A percentile compares a stretch with the other conserved stretches of the same genome.
These are phyloP conservation scores for Solanum sparsipilum DNA, from an alignment of 257 asterid species.

Conservation along the genomic window DNA sequence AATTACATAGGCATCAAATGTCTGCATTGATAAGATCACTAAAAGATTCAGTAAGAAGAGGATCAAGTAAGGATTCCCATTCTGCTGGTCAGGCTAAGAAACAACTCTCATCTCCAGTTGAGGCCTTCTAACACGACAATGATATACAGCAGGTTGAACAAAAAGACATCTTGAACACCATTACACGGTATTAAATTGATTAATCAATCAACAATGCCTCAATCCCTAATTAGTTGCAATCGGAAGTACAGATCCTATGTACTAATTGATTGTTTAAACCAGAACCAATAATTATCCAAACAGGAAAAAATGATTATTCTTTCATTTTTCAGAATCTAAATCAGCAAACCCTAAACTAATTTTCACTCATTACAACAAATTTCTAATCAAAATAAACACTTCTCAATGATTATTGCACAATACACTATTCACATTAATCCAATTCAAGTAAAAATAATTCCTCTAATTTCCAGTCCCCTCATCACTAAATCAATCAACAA, in stretches of 20 bases:
- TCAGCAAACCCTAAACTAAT: neutral
- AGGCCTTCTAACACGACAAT: neutral
- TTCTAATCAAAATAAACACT: neutral
- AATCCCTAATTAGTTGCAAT: neutral
- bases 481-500: neutral
- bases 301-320: neutral
- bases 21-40: slow-evolving; percentile 23
- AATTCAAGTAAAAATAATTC: neutral
- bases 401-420: neutral
- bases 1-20: slow-evolving; percentile 83
- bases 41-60: neutral
- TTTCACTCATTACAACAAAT: neutral
- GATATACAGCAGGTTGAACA: neutral
- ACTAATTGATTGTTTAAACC: neutral
- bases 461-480: neutral
- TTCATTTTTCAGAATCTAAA: neutral
- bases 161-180: neutral
- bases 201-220: neutral
- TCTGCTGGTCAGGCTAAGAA: neutral
- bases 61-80: neutral
- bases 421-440: neutral
- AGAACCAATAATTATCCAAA: neutral
- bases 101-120: neutral
- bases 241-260: neutral
- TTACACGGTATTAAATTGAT: neutral